Evolutionary conservation across 169 alveolate genomes (phyloP).

Genomic region (Cryptosporidium sp.): DNA sequence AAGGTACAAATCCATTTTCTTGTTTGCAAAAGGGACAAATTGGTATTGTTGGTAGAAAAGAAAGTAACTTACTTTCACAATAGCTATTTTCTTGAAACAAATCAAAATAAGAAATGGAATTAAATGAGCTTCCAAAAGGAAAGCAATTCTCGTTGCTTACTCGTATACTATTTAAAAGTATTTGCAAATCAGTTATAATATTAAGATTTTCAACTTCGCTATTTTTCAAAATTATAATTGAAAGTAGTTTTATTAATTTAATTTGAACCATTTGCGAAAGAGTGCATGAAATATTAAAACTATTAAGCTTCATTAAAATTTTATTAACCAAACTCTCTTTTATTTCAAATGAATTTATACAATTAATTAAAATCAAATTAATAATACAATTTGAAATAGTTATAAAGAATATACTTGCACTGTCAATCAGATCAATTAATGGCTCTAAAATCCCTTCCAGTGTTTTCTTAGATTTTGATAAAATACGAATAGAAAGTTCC

Average conservation of each 20-base stretch:
- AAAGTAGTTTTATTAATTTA: slow-evolving; percentile 32
- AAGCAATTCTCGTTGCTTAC: background rate
- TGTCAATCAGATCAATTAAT: background rate
- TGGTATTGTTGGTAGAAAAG: slow-evolving; percentile 10
- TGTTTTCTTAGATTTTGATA: background rate
- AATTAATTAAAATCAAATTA: slow-evolving; percentile 19
- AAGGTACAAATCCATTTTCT: slow-evolving; percentile 7
- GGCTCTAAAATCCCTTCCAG: background rate
- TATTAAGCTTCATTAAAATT: slow-evolving; percentile 14
- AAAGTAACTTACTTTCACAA: background rate
- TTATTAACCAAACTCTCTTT: slow-evolving; percentile 1
- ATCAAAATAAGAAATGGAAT: slow-evolving; percentile 29
- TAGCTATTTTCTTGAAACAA: background rate
- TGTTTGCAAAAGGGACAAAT: slow-evolving; percentile 35
- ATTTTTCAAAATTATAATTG: slow-evolving; percentile 26
- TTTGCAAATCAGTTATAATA: slow-evolving; percentile 13
- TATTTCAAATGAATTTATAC: slow-evolving; percentile 32
- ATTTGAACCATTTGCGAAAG: background rate
- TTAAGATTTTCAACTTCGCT: background rate
- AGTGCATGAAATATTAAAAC: background rate
- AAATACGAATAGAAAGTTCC: slow-evolving; percentile 35
- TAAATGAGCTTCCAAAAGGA: slow-evolving; percentile 70
- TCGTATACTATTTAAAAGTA: background rate
- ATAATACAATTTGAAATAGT: slow-evolving; percentile 38
- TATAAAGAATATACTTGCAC: background rate